These are phyloP conservation scores for Diaporthe caulivora DNA, from an alignment of 2,329 filamentous ascomycete species.

Conservation along the genomic window DNA sequence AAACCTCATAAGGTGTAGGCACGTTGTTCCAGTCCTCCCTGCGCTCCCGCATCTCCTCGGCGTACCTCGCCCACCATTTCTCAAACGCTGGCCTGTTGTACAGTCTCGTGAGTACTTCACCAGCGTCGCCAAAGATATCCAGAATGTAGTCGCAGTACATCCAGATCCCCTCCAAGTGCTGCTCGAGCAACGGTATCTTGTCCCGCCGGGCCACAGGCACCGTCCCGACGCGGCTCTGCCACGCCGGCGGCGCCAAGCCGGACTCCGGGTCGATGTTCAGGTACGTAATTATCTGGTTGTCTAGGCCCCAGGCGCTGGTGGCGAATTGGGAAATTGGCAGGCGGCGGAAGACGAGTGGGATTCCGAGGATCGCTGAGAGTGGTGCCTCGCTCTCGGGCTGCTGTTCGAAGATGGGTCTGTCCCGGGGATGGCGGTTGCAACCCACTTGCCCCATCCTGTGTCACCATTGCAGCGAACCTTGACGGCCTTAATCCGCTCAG, in stretches of 20 bases:
- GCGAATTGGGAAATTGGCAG: background rate
- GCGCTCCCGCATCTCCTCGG: background rate
- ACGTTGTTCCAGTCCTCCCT: background rate
- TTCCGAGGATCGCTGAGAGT: background rate
- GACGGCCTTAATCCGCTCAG: background rate
- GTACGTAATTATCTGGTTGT: slow-evolving; percentile 18
- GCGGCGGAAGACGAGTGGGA: background rate
- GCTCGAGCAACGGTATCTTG: background rate
- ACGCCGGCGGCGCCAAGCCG: background rate
- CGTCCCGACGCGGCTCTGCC: background rate
- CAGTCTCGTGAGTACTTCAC: background rate
- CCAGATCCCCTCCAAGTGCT: slow-evolving; percentile 4
- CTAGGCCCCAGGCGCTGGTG: background rate
- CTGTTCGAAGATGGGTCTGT: slow-evolving; percentile 5
- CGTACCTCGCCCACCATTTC: slow-evolving; percentile 3
- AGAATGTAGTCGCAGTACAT: slow-evolving; percentile 8
- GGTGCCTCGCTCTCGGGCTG: background rate
- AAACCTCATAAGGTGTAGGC: background rate
- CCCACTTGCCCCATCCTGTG: background rate
- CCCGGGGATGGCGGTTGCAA: background rate
- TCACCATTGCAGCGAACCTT: background rate
- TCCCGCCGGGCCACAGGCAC: slow-evolving; percentile 4
- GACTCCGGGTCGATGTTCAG: slow-evolving; percentile 7
- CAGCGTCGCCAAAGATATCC: background rate
- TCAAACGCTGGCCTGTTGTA: slow-evolving; percentile 9